Conservation (phyloP, 2,329 filamentous ascomycete species). For the Fusarium sp. region DNA sequence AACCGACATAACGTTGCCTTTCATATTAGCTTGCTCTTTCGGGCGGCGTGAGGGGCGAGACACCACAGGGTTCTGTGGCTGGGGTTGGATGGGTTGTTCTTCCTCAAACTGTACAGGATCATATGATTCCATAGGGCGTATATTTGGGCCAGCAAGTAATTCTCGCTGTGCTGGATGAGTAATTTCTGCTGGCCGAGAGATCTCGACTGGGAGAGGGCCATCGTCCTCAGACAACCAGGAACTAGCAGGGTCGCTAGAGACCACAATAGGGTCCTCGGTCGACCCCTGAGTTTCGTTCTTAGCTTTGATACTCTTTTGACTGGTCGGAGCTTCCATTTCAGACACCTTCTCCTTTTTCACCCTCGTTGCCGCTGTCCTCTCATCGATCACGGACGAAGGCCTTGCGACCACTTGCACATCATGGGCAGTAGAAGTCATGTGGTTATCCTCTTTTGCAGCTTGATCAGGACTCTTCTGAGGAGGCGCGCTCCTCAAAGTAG, state of each 20-base stretch:
- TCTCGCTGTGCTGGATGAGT: background rate
- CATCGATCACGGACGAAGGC: background rate
- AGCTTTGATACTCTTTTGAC: background rate
- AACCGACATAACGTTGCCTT: background rate
- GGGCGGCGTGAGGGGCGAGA: background rate
- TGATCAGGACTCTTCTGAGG: slow-evolving; percentile 11
- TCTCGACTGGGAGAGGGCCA: background rate
- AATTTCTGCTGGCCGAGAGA: background rate
- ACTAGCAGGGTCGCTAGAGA: slow-evolving; percentile 39
- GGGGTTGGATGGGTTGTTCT: background rate
- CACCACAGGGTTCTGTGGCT: background rate
- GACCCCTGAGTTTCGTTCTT: background rate
- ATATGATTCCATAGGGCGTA: background rate
- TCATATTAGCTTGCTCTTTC: background rate
- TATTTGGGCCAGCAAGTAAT: background rate
- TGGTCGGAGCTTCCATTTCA: background rate
- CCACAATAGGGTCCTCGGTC: slow-evolving; percentile 24
- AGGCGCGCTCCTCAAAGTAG: background rate
- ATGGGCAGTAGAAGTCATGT: background rate
- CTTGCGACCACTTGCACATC: background rate
- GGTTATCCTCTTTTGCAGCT: background rate
- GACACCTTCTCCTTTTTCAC: background rate
- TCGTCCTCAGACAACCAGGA: slow-evolving; percentile 12
- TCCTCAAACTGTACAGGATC: background rate
- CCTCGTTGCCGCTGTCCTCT: background rate